Evolutionary conservation across 345 rosid species (phyloP), one percentile per base, ranked within the genome.

Genomic region (Rubroshorea leprosula): DNA sequence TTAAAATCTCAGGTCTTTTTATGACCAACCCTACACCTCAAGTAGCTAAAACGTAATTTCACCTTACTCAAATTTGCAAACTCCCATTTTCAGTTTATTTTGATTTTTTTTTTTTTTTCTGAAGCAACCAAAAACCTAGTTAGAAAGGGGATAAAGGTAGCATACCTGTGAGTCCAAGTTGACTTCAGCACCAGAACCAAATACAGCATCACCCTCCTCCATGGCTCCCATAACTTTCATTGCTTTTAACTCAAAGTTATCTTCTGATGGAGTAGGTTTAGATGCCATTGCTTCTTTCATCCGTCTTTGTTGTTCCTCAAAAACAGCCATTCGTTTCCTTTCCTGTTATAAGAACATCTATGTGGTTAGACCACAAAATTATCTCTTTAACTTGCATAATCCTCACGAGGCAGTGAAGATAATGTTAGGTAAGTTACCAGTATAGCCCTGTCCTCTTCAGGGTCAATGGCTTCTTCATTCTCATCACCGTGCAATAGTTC

Each of bases 151-250:
- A 4, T 5, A 41, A 51, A 45, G 24, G 46, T 57, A 69, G 17
- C 5, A n/a, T 48, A 80, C 96, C 90, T 91, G 89, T 0, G 98
- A 86, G 64, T 92, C 97, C 68, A 92, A 82, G 74, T 80, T 89
- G 39, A 92, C 87, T 82, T 92, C 98, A 18, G 93, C 88, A 48
- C 89, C 94, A 53, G 95, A 71, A 70, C 97, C 97, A 73, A 92
- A 86, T 49, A 84, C 77, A 17, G 90, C 96, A 75, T 89, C 98
- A 18, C 97, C 98, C 77, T 92, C 98, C 65, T 92, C 98, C 88
- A 86, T 83, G 27, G 73, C 77, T 65, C 98, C 98, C 98, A 92
- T 92, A 62, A 72, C 87, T 78, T 92, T 92, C 66, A 84, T 77
- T 66, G 95, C 96, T 80, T 84, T 92, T 65, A 83, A 56, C 82